phyloP scores from a whole-genome alignment of 1,139 yeast genomes.

The Pichia cactophila region DNA sequence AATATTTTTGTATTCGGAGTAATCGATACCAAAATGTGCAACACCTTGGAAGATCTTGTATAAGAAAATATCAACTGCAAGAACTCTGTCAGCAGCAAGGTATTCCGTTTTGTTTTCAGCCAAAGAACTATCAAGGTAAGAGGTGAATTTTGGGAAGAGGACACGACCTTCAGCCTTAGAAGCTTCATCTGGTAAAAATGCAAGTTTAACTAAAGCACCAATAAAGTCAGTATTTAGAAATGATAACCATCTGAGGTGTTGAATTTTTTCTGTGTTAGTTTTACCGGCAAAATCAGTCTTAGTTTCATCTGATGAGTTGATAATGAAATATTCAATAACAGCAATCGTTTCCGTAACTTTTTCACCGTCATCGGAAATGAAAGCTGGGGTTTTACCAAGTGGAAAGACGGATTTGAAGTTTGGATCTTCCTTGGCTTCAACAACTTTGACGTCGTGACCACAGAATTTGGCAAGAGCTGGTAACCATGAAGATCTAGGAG shows the following conservation, averaged over 20 bases:
- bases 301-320: slow-evolving; percentile 9
- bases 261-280: slow-evolving; percentile 23
- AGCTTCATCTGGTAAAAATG: neutral
- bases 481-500: slow-evolving; percentile 20
- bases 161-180: neutral
- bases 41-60: neutral
- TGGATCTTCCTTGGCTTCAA: slow-evolving; percentile 19
- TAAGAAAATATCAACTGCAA: neutral
- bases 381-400: slow-evolving; percentile 28
- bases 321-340: slow-evolving; percentile 22
- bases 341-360: slow-evolving; percentile 26
- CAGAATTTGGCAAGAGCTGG: slow-evolving; percentile 12
- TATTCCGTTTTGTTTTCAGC: neutral
- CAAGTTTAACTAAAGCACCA: neutral
- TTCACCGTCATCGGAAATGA: slow-evolving; percentile 23
- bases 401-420: slow-evolving; percentile 21
- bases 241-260: slow-evolving; percentile 25
- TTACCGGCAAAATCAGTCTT: slow-evolving; percentile 16
- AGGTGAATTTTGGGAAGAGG: neutral
- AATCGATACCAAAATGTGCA: neutral
- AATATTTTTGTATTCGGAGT: neutral
- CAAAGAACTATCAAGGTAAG: neutral
- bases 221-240: slow-evolving; percentile 23
- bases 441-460: slow-evolving; percentile 36
- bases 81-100: neutral